A percentile compares a stretch with the other conserved stretches of the same genome.
phyloP scores from a whole-genome alignment of 2,329 filamentous ascomycete species.

The Fonsecaea pedrosoi region DNA sequence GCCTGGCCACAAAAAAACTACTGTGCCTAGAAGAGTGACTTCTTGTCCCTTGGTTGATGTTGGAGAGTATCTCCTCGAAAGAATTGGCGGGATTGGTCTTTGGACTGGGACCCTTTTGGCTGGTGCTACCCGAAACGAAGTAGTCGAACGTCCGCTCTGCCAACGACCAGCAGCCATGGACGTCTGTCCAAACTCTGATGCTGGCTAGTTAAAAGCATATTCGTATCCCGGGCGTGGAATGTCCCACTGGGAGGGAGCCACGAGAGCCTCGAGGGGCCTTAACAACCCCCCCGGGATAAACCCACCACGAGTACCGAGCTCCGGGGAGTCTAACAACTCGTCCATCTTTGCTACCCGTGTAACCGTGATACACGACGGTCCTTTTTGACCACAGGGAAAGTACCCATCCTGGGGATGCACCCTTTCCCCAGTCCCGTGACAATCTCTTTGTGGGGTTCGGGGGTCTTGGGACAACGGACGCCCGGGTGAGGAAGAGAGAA shows the following conservation, averaged over 20 bases:
- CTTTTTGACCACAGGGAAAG: neutral
- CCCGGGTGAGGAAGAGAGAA: neutral
- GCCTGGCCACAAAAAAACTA: neutral
- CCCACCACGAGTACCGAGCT: neutral
- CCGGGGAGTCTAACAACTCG: neutral
- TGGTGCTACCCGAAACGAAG: neutral
- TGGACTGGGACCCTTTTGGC: neutral
- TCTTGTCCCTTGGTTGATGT: neutral
- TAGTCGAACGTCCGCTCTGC: neutral
- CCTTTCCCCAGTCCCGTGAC: constrained; percentile 11
- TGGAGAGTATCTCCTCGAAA: neutral
- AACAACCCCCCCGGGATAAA: neutral
- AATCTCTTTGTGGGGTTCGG: constrained; percentile 4
- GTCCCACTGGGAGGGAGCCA: neutral
- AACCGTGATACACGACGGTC: too few relatives aligned
- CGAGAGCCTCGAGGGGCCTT: neutral
- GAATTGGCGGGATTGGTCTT: neutral
- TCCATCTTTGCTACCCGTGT: neutral
- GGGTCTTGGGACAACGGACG: neutral
- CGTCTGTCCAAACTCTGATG: neutral
- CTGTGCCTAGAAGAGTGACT: neutral
- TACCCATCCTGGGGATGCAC: too few relatives aligned
- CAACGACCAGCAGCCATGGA: neutral
- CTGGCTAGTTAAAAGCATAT: neutral
- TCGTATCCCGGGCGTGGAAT: constrained; percentile 1